Evolutionary conservation across 78 protist species (phyloP), one percentile per base, ranked within the genome.

Genomic region (Dictyostelium brefeldianum): DNA sequence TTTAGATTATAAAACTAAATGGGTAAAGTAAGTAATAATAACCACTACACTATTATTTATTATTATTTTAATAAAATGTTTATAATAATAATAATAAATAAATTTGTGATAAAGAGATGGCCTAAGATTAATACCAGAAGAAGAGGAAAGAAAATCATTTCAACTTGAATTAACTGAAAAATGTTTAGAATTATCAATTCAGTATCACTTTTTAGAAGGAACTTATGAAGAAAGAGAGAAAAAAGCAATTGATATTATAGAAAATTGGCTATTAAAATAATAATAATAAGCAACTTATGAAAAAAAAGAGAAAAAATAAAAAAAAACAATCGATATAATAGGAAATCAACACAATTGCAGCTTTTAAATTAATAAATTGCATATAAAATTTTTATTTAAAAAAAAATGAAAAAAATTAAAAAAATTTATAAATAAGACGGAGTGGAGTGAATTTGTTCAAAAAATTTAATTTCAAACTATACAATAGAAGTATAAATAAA

Each of bases 1-100:
- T 17, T 75, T 87, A 53, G 92, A 87, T 65, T 87, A 71, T 46
- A 56, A 77, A 9, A 46, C 79, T 6, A 41, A 77, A 50, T 87
- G 92, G 92, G 73, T 77, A 1, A 18, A 74, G 43, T 78, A 84
- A 36, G 53, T 7, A 75, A n/a, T n/a, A 65, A 51, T 12, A 10
- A 65, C n/a, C n/a, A 25, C 29, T 7, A 59, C 4, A n/a, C 25
- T 22, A 22, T 0, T 14, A 15, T 64, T 64, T 69, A 27, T 3
- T 69, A 27, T 3, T 36, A 31, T 41, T 14, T 47, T 20, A 36
- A 46, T 46, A 46, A 71, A 25, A 67, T 36, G 43, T 36, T 36
- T 54, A 54, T 54, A 3, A 54, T 54, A 17, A 54, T 17, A 54
- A 17, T 54, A 17, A 54, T 54, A n/a, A n/a, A n/a, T 0, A 67